phyloP scores from a whole-genome alignment of 208 protist genomes.

The Polymyxa betae region DNA sequence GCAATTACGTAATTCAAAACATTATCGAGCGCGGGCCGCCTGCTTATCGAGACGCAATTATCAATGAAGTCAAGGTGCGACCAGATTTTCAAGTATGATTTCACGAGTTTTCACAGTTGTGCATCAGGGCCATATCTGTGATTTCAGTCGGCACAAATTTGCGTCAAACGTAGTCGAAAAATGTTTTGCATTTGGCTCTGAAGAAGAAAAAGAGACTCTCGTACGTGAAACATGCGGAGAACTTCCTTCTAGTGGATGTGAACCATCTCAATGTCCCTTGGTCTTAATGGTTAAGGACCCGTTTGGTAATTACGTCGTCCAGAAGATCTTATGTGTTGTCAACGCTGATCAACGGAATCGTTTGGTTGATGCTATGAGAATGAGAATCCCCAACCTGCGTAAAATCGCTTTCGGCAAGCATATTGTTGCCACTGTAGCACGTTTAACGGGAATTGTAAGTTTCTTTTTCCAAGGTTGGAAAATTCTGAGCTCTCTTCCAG shows the following conservation, averaged over 20 bases:
- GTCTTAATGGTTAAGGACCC: conserved; percentile 59
- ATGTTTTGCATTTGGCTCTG: conserved; percentile 69
- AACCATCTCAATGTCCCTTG: neutral
- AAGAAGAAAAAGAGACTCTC: conserved; percentile 19
- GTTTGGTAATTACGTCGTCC: conserved; percentile 64
- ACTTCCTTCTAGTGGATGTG: neutral
- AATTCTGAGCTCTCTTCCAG: too few relatives aligned
- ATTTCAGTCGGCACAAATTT: conserved; percentile 90
- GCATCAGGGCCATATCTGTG: conserved; percentile 30
- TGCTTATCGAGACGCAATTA: conserved; percentile 76
- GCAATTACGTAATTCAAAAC: conserved; percentile 99
- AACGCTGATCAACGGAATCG: conserved; percentile 2
- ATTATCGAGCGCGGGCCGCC: conserved; percentile 88
- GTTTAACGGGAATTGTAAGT: neutral
- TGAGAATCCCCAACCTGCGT: conserved; percentile 44
- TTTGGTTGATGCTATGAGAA: conserved; percentile 9
- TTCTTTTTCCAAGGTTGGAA: too few relatives aligned
- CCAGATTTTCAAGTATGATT: neutral
- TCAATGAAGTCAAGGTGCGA: conserved; percentile 72
- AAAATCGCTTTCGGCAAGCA: conserved; percentile 59
- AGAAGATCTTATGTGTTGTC: conserved; percentile 37
- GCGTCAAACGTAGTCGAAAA: conserved; percentile 98
- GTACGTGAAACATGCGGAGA: conserved; percentile 15
- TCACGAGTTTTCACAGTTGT: neutral
- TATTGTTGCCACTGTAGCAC: conserved; percentile 53